Base-by-base conservation (phyloP, 768 basidiomycete species). In the Lactarius trivialis region DNA sequence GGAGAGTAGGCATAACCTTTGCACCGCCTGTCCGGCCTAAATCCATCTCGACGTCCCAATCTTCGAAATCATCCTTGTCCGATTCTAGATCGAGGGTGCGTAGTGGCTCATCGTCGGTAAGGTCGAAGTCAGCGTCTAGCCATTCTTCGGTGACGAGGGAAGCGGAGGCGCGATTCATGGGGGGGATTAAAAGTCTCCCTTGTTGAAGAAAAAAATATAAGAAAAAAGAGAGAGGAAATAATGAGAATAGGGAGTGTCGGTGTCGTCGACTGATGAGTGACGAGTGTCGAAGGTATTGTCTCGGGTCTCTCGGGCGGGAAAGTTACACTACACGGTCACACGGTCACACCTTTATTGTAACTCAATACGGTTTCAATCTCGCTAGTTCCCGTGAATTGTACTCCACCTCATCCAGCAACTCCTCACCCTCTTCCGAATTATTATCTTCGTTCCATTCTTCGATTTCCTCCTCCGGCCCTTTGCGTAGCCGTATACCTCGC, bases 61-160 rank as follows among this genome's bases (percentile, higher is more conserved):
- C 89, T 71, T 88, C 82, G 64, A 82, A 81, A 50, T 81, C 82
- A 56, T 83, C 84, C 74, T 80, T 86, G 78, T 88, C 86, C 24
- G 81, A 80, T 65, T 82, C 81, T 19, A 75, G 73, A 66, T 79
- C 81, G 28, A 79, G 79, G 39, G 85, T 73, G 67, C 86, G 83
- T 56, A 90, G 81, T 54, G 83, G 78, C 53, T 82, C 82, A 48
- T 83, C 90, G 53, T 93, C 91, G 58, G 88, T 85, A 24, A 93
- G 76, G 71, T 91, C 91, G 71, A 93, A 92, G 75, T 93, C 91
- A 64, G 88, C 87, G 73, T 93, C 91, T 49, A 83, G 80, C 90
- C 91, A 93, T 76, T 91, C 89, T 74, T 93, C 90, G 76, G 73
- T 65, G 80, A 76, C 51, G 81, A 26, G 75, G 14, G 85, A 86